Evolutionary conservation across 2,329 filamentous ascomycete species (phyloP), one percentile per base, ranked within the genome.

Genomic region (Alternaria hordeiaustralica): DNA sequence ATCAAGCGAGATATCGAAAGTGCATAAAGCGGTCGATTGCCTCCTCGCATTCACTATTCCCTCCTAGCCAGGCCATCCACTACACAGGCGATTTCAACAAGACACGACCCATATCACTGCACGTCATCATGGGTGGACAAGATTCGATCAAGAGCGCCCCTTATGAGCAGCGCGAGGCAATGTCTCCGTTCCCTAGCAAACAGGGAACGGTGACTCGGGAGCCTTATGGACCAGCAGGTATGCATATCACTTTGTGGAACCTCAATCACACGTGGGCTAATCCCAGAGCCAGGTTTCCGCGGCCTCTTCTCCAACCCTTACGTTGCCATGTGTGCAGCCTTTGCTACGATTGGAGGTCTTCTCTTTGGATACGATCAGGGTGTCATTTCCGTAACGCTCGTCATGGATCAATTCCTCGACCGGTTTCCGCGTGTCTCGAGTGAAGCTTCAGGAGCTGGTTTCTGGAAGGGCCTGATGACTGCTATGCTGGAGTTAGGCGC

Each of bases 401-500:
- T 85, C 41, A 86, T 86, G 84, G 80, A 84, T 15, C 84, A 85
- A 58, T 86, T 87, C 63, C 74, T 85, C 4, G 75, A 77, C 0
- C 77, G 77, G 1, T 86, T 86, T 57, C 78, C 82, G 11, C 78
- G 79, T 13, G 80, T 85, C 4, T 79, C 81, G 0, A 76, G 79
- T 18, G 74, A 73, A 7, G 78, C 81, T 10, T 71, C 80, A 8
- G 83, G 83, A 3, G 79, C 81, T 3, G 82, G 82, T 5, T 82
- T 82, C 67, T 81, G 77, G 75, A 82, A 82, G 63, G 81, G 81
- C 15, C 66, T 82, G 6, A 75, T 87, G 78, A 87, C 85, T 9
- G 85, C 85, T 4, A 87, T 87, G 84, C 83, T 87, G 54, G 84
- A 87, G 63, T 68, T 87, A 20, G 85, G 85, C n/a, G 85, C 85